Percentiles rank a stretch among this genome's conserved stretches.
Conservation (phyloP, 306 rosid genomes). For the Crataegus laevigata region DNA sequence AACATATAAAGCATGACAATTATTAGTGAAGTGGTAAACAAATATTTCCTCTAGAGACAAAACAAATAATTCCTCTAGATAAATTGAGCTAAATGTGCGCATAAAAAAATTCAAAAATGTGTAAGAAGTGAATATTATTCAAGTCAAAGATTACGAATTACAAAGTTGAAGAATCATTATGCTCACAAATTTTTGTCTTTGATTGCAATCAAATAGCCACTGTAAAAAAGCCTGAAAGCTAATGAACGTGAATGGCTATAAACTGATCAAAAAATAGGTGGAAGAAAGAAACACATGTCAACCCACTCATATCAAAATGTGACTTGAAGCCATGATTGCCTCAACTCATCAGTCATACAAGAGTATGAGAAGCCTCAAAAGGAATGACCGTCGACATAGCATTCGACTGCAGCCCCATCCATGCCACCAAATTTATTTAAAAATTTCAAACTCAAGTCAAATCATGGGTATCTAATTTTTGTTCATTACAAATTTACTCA, state of each 20-base stretch:
- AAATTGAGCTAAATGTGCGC: background rate
- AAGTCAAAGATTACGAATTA: conserved; percentile 29
- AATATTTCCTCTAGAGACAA: conserved; percentile 1
- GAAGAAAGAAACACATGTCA: conserved; percentile 7
- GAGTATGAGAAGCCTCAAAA: background rate
- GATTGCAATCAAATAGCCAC: conserved; percentile 4
- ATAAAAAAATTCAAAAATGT: background rate
- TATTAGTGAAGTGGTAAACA: background rate
- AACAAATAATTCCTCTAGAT: background rate
- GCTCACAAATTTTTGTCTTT: conserved; percentile 18
- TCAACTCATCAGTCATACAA: background rate
- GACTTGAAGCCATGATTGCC: conserved; percentile 16
- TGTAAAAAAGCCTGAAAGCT: conserved; percentile 3
- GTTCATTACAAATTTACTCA: background rate
- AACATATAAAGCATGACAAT: background rate
- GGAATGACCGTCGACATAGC: background rate
- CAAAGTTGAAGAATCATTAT: conserved; percentile 18
- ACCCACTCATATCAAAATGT: conserved; percentile 21
- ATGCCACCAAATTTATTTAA: background rate
- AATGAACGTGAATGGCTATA: background rate
- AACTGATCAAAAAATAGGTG: background rate
- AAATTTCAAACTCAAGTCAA: background rate
- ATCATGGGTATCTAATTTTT: background rate
- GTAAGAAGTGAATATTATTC: background rate
- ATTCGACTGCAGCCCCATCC: background rate